Evolutionary conservation across 2,329 filamentous ascomycete species (phyloP).

Genomic region (Cladosporium colombiae): DNA sequence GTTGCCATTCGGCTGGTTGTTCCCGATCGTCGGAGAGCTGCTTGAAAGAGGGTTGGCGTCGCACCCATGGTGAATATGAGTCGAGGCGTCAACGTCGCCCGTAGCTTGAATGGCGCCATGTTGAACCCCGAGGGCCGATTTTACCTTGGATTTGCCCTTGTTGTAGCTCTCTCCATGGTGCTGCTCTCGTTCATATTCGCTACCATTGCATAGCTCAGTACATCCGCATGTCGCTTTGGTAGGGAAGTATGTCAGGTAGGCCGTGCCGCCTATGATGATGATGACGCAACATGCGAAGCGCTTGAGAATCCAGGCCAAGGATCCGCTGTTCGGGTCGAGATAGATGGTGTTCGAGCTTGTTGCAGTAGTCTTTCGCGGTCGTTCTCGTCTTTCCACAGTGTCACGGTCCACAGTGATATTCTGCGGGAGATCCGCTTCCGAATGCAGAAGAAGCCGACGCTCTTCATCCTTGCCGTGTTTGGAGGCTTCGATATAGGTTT

Average conservation of each 20-base stretch:
- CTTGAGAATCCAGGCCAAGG: background rate
- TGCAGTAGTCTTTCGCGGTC: background rate
- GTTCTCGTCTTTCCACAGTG: background rate
- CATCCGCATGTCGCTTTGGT: background rate
- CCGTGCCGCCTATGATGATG: background rate
- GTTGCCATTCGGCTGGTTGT: background rate
- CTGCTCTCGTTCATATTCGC: background rate
- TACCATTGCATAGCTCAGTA: background rate
- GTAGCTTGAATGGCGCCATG: background rate
- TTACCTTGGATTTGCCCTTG: background rate
- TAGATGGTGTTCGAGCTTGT: background rate
- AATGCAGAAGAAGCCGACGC: background rate
- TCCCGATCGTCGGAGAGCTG: background rate
- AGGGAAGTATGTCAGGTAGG: background rate
- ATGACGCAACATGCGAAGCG: background rate
- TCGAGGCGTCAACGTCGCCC: background rate
- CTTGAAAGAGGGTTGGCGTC: background rate
- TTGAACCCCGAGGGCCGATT: background rate
- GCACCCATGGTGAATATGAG: background rate
- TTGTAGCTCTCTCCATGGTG: background rate
- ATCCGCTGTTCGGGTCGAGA: background rate
- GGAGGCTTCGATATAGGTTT: background rate
- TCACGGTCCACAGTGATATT: background rate
- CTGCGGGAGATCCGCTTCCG: background rate
- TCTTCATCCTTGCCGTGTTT: background rate